phyloP scores from a whole-genome alignment of 1,139 yeast genomes.

The Yamadazyma atlantica region DNA sequence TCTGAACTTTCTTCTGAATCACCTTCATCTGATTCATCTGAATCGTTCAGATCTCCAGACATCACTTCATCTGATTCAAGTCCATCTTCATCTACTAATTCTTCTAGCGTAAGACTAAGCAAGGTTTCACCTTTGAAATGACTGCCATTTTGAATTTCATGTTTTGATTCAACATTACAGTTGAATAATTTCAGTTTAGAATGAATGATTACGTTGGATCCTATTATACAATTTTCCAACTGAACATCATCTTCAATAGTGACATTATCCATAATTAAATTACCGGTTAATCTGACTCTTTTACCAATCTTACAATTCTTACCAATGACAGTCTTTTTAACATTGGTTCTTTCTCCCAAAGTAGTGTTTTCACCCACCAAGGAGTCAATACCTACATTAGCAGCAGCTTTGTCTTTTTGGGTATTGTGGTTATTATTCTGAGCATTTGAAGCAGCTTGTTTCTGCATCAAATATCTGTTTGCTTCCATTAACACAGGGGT shows the following conservation, averaged over 20 bases:
- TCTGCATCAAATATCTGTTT: conserved; percentile 73
- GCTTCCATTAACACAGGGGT: conserved; percentile 86
- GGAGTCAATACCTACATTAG: conserved; percentile 88
- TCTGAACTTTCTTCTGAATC: conserved; percentile 30
- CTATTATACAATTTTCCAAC: conserved; percentile 87
- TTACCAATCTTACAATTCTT: conserved; percentile 76
- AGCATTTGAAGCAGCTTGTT: conserved; percentile 40
- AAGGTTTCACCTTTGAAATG: conserved; percentile 83
- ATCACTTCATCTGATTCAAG: conserved; percentile 18
- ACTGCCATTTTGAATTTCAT: conserved; percentile 59
- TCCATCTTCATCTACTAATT: conserved; percentile 36
- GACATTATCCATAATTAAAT: conserved; percentile 72
- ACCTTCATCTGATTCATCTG: conserved; percentile 23
- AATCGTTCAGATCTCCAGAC: conserved; percentile 2
- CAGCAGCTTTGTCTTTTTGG: conserved; percentile 58
- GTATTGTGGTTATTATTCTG: conserved; percentile 8
- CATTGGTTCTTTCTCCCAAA: conserved; percentile 77
- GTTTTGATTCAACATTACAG: conserved; percentile 84
- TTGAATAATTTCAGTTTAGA: conserved; percentile 62
- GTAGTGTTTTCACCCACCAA: conserved; percentile 59
- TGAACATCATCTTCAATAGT: conserved; percentile 78
- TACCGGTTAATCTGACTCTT: conserved; percentile 85
- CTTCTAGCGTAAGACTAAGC: conserved; percentile 61
- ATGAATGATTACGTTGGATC: conserved; percentile 62
- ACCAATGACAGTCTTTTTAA: conserved; percentile 80